Conservation (phyloP, 129 eudicot species). For the Saussurea involucrata region DNA sequence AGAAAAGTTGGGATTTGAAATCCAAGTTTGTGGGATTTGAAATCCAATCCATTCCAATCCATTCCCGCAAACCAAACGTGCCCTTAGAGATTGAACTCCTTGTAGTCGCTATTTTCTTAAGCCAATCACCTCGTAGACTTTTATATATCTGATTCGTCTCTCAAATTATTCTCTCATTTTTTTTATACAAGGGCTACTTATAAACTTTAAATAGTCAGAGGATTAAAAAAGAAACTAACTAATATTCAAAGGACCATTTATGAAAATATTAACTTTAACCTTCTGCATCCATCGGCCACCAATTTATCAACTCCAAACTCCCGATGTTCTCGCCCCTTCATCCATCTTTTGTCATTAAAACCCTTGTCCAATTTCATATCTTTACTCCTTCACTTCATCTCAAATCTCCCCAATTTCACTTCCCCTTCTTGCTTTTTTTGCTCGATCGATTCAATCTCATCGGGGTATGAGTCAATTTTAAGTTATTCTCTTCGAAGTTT, state of each 20-base stretch:
- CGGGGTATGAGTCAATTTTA: conserved; percentile 35
- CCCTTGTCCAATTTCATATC: conserved; percentile 9
- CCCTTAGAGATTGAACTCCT: too few species aligned
- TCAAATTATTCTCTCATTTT: not conserved
- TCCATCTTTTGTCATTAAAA: not conserved
- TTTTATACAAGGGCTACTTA: too few species aligned
- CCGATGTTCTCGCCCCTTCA: conserved; percentile 30
- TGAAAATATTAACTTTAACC: conserved; percentile 1
- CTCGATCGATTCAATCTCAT: conserved; percentile 27
- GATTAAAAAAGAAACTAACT: not conserved
- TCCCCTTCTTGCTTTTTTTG: not conserved
- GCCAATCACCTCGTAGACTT: too few species aligned
- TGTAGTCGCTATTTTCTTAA: too few species aligned
- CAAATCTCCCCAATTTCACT: conserved; percentile 4
- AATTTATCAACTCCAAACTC: conserved; percentile 21
- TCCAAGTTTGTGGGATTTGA: too few species aligned
- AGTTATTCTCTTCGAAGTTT: not conserved
- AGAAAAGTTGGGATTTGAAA: too few species aligned
- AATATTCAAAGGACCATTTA: conserved; percentile 12
- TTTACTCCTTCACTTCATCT: not conserved
- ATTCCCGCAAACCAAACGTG: too few species aligned
- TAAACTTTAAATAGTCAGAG: not conserved
- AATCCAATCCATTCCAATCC: too few species aligned
- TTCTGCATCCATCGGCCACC: conserved; percentile 22
- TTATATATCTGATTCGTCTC: not conserved